These are phyloP conservation scores for Paracamarosporium sp. DNA, from an alignment of 2,329 filamentous ascomycete species.

Conservation along the genomic window DNA sequence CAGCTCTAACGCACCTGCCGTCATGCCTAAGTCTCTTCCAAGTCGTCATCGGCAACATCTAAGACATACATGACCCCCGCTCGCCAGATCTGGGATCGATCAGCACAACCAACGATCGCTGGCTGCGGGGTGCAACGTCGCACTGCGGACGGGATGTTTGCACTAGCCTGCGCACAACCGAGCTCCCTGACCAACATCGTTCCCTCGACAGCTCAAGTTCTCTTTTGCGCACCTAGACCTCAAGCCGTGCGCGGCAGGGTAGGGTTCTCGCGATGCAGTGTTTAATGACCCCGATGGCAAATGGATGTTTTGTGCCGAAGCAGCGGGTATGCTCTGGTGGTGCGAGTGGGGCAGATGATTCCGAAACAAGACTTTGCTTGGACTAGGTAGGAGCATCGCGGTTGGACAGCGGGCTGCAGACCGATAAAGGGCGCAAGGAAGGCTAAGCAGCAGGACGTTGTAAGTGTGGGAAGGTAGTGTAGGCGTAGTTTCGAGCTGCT, in stretches of 20 bases:
- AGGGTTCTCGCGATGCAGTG: slow-evolving; percentile 2
- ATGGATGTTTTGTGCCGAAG: slow-evolving; percentile 1
- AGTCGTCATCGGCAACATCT: slow-evolving; percentile 7
- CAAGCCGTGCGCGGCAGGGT: not conserved
- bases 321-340: slow-evolving; percentile 4
- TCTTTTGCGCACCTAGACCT: not conserved
- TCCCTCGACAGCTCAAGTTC: not conserved
- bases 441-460: not conserved
- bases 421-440: not conserved
- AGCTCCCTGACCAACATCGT: slow-evolving; percentile 5
- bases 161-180: slow-evolving; percentile 8
- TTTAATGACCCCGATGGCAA: slow-evolving; percentile 18
- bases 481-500: not conserved
- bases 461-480: not conserved
- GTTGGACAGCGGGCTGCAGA: not conserved
- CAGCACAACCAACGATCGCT: slow-evolving; percentile 10
- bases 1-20: not conserved
- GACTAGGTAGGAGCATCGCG: not conserved
- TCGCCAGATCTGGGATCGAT: slow-evolving; percentile 10
- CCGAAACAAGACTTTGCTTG: slow-evolving; percentile 5
- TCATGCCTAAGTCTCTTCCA: not conserved
- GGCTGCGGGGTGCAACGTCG: slow-evolving; percentile 15
- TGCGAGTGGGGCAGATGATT: slow-evolving; percentile 19
- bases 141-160: slow-evolving; percentile 2
- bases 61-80: slow-evolving; percentile 15